Percentiles rank a stretch among this genome's conserved stretches.
Conservation (phyloP, 2,329 filamentous ascomycete genomes). For the Exophiala bonariae region DNA sequence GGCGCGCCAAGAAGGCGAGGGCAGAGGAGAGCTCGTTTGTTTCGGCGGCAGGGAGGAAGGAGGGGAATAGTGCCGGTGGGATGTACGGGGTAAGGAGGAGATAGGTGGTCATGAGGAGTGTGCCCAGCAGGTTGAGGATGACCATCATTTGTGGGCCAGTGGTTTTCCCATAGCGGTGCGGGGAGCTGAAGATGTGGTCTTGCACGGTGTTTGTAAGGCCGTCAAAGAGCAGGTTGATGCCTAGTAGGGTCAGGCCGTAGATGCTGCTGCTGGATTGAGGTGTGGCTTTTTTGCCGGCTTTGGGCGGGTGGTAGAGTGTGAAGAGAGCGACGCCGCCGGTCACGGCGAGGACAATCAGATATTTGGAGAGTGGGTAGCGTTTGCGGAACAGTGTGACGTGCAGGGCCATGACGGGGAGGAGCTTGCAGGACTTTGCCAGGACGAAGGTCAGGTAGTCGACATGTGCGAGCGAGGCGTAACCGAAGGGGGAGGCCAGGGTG, state of each 20-base stretch:
- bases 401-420: constrained; percentile 95
- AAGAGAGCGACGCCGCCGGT: constrained; percentile 93
- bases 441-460: constrained; percentile 99
- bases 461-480: constrained; percentile 86
- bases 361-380: constrained; percentile 93
- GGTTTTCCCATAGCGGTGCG: constrained; percentile 69
- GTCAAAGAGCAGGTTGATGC: constrained; percentile 90
- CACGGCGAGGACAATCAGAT: constrained; percentile 86
- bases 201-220: constrained; percentile 95
- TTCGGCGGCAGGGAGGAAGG: constrained; percentile 54
- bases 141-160: constrained; percentile 99
- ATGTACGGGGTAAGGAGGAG: constrained; percentile 77
- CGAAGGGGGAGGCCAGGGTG: constrained; percentile 90
- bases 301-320: constrained; percentile 77
- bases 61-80: constrained; percentile 68
- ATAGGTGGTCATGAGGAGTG: constrained; percentile 72
- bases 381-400: constrained; percentile 90
- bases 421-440: constrained; percentile 95
- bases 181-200: constrained; percentile 81
- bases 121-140: constrained; percentile 87
- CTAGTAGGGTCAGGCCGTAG: constrained; percentile 74
- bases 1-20: constrained; percentile 72
- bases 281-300: constrained; percentile 51
- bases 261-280: constrained; percentile 56
- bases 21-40: constrained; percentile 80